Evolutionary conservation across 768 basidiomycete genomes (phyloP).

Genomic region (Pholiota molesta): DNA sequence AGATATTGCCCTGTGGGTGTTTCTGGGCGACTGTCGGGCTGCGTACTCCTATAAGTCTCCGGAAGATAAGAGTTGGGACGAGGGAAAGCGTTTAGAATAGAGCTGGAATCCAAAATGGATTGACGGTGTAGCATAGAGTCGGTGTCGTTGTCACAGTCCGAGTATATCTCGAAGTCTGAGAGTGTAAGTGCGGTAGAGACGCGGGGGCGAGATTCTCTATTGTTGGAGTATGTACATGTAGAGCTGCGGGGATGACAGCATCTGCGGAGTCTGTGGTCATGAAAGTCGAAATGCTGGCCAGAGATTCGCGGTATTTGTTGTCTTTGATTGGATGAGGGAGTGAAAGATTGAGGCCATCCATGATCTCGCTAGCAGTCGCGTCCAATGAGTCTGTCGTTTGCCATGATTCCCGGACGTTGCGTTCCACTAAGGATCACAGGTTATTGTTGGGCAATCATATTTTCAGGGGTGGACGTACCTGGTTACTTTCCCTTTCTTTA

Average conservation of each 20-base stretch:
- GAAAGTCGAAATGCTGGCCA: conserved; percentile 58
- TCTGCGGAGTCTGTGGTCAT: conserved; percentile 62
- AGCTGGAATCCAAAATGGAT: conserved; percentile 34
- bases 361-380: conserved; percentile 40
- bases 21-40: conserved; percentile 5
- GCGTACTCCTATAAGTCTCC: conserved; percentile 15
- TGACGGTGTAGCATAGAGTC: conserved; percentile 33
- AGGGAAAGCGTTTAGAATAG: conserved; percentile 42
- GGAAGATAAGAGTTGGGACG: conserved; percentile 40
- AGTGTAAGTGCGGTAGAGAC: conserved; percentile 37
- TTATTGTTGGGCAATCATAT: not conserved
- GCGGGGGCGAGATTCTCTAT: conserved; percentile 4
- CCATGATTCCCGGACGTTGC: conserved; percentile 47
- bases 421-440: conserved; percentile 9
- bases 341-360: conserved; percentile 40
- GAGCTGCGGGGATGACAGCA: conserved; percentile 49
- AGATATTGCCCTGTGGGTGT: conserved; percentile 8
- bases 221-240: not conserved
- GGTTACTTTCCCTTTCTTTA: not conserved
- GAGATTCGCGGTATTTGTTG: conserved; percentile 41
- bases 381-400: conserved; percentile 37
- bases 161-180: conserved; percentile 45
- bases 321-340: conserved; percentile 39
- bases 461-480: conserved; percentile 7
- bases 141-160: conserved; percentile 39